Evolutionary conservation across 495 filamentous ascomycete genomes (phyloP).

Genomic region (Aspergillus saccharolyticus): DNA sequence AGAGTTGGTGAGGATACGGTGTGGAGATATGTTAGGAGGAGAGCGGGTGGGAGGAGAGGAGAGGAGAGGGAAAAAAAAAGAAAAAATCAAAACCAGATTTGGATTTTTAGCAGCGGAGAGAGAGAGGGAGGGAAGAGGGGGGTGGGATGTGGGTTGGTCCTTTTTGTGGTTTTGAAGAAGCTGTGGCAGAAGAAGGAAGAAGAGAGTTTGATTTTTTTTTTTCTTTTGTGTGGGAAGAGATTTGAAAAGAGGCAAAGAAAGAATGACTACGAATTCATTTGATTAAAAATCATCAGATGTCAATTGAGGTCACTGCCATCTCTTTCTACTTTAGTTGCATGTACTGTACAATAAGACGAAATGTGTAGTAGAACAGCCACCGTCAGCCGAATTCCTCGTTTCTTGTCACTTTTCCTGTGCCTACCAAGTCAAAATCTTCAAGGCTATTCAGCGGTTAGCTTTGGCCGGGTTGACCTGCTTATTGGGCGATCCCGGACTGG

Average conservation of each 20-base stretch:
- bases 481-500: slow-evolving; percentile 15
- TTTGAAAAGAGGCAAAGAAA: slow-evolving; percentile 25
- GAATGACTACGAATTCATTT: slow-evolving; percentile 28
- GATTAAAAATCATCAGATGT: slow-evolving; percentile 7
- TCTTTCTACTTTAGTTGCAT: background rate
- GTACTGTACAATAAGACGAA: background rate
- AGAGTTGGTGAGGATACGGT: slow-evolving; percentile 28
- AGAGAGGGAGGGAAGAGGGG: slow-evolving; percentile 11
- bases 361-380: background rate
- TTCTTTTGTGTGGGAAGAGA: slow-evolving; percentile 25
- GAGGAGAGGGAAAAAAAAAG: slow-evolving; percentile 22
- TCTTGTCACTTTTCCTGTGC: background rate
- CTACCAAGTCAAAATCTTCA: background rate
- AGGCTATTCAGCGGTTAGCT: background rate
- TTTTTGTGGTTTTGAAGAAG: slow-evolving; percentile 15
- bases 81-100: slow-evolving; percentile 8
- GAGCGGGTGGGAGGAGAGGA: slow-evolving; percentile 28
- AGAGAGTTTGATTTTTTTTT: no score
- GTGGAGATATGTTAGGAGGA: slow-evolving; percentile 32
- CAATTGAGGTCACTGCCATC: no score
- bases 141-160: background rate
- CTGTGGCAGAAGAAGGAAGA: slow-evolving; percentile 24
- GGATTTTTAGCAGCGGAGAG: background rate
- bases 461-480: slow-evolving; percentile 12
- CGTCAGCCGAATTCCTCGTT: background rate